Conservation (phyloP, 495 filamentous ascomycete species). For the Cercophora newfieldiana region DNA sequence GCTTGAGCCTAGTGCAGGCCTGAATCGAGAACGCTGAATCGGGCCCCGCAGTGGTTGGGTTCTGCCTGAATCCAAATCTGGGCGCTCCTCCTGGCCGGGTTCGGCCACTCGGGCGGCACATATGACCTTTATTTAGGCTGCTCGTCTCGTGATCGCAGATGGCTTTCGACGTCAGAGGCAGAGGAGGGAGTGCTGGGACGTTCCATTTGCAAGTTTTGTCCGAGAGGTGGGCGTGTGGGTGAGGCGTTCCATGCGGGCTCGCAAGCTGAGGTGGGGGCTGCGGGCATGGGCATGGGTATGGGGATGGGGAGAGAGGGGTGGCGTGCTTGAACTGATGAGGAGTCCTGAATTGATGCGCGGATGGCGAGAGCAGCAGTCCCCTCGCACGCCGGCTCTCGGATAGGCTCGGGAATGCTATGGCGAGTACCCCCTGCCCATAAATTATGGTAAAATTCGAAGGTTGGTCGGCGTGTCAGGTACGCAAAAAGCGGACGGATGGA, state of each 20-base stretch:
- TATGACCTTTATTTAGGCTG: conserved; percentile 1
- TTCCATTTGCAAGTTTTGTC: neutral
- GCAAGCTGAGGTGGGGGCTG: neutral
- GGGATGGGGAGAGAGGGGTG: neutral
- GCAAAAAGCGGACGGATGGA: neutral
- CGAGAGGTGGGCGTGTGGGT: neutral
- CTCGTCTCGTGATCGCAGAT: neutral
- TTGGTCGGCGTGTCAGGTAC: neutral
- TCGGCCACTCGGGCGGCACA: neutral
- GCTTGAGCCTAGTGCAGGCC: neutral
- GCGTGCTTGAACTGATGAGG: neutral
- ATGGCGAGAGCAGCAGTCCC: neutral
- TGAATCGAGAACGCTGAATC: neutral
- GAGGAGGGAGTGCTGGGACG: neutral
- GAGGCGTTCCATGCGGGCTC: neutral
- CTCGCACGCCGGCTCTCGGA: neutral
- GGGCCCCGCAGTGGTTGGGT: neutral
- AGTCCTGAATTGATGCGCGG: neutral
- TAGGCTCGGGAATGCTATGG: neutral
- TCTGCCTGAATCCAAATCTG: neutral
- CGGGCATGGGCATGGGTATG: neutral
- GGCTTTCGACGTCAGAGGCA: neutral
- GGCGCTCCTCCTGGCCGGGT: neutral
- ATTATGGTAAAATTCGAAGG: neutral
- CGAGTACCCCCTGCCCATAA: neutral